Evolutionary conservation across 1,284 basidiomycete species (phyloP), one percentile per base, ranked within the genome.

Genomic region (Cerioporus squamosus): DNA sequence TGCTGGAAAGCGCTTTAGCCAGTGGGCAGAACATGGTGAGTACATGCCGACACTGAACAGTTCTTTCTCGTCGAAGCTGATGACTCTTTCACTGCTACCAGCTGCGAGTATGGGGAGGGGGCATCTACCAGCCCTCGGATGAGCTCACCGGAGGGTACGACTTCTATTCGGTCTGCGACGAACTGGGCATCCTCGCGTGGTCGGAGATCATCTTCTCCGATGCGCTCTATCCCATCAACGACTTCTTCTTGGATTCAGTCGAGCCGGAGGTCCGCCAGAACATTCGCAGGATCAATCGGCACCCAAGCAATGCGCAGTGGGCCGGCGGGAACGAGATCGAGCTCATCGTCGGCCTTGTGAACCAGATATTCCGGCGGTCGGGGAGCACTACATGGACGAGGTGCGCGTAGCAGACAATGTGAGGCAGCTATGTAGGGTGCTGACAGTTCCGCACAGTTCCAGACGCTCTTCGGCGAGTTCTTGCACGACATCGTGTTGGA

Each of bases 191-290:
- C 59, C 72, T 88, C 47, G 83, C 80, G 3, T 88, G 86, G 86
- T 84, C 83, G 3, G 86, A 88, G 65, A 78, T 85, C 51, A 84
- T 85, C 52, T 87, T 87, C 70, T 86, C 85, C 1, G 84, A 86
- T 60, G 74, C 81, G 1, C 64, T 84, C n/a, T 84, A 82, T 63
- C 81, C 85, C 0, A 78, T 83, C 66, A 81, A 87, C 54, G 72
- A 76, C 59, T 85, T 80, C 62, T 64, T 87, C 20, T 65, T 87
- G 15, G 77, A 80, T 48, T 79, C 79, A 5, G 73, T 86, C 53
- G 79, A 81, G 38, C 79, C 78, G 2, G 86, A 88, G 69, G 80
- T 87, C 12, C 72, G 79, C 22, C 81, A 88, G 72, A 86, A 87
- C 53, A 81, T 87, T 18, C 72, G 81, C 15, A 71, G 83, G 14